Percentiles rank a stretch among this genome's conserved stretches.
Evolutionary conservation across 73 alveolate species (phyloP).

Genomic region (Paramecium octaurelia): DNA sequence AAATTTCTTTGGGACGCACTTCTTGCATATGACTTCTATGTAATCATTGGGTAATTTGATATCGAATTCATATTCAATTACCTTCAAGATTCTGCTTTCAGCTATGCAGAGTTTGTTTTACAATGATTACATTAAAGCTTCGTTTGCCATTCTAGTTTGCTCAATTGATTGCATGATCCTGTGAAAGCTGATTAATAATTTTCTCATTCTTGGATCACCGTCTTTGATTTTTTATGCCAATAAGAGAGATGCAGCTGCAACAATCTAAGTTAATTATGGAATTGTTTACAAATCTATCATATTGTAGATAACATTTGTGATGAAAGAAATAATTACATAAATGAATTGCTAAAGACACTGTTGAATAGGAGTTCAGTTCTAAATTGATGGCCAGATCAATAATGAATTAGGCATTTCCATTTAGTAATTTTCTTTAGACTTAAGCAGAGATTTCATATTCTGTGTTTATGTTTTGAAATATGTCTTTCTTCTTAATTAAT

Average conservation of each 20-base stretch:
- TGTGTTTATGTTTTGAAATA: not conserved
- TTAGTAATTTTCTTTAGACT: not conserved
- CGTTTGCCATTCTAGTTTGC: conserved; percentile 30
- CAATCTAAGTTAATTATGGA: not conserved
- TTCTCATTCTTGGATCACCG: conserved; percentile 54
- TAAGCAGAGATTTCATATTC: conserved; percentile 14
- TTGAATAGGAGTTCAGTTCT: conserved; percentile 26
- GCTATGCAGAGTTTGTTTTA: conserved; percentile 43
- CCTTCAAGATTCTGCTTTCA: conserved; percentile 35
- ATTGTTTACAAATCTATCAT: conserved; percentile 38
- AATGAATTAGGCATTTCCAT: conserved; percentile 38
- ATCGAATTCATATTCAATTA: conserved; percentile 47
- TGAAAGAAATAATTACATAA: conserved; percentile 47
- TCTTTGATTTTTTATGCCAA: conserved; percentile 46
- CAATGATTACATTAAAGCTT: conserved; percentile 36
- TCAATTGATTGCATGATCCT: conserved; percentile 12
- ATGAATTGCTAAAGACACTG: conserved; percentile 24
- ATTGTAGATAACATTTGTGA: conserved; percentile 5
- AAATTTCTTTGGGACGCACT: conserved; percentile 8
- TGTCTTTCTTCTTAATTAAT: conserved; percentile 15
- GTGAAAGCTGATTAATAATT: not conserved
- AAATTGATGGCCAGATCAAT: not conserved
- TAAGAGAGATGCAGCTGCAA: conserved; percentile 47
- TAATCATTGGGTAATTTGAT: conserved; percentile 35
- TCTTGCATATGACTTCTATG: conserved; percentile 32